These are phyloP conservation scores for Cyclostephanos tholiformis DNA, from an alignment of 108 stramenopile genomes.

Conservation along the genomic window DNA sequence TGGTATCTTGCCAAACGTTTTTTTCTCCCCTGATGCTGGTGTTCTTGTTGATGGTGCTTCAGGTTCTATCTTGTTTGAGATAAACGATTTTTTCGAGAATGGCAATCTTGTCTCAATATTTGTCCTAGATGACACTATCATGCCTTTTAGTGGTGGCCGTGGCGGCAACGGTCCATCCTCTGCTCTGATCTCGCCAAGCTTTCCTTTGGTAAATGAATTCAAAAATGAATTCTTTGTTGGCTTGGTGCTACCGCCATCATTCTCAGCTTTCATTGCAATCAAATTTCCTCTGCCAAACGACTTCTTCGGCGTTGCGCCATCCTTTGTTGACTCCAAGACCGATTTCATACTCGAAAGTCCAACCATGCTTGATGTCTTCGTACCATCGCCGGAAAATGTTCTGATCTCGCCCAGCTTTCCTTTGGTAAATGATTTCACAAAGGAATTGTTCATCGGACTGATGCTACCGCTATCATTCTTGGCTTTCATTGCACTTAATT, in stretches of 20 bases:
- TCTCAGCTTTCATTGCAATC: not conserved
- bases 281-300: not conserved
- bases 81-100: not conserved
- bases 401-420: too few species aligned
- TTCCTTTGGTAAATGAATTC: not conserved
- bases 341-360: too few species aligned
- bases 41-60: not conserved
- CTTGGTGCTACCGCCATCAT: not conserved
- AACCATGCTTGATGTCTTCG: too few species aligned
- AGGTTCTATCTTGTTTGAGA: not conserved
- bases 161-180: not conserved
- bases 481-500: not conserved
- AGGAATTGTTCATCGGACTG: not conserved
- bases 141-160: not conserved
- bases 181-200: not conserved
- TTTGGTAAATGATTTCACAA: not conserved
- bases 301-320: not conserved
- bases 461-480: not conserved
- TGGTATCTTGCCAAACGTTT: not conserved
- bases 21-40: not conserved
- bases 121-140: not conserved
- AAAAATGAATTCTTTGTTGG: not conserved
- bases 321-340: too few species aligned
- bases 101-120: conserved; percentile 1
- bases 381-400: too few species aligned